These are phyloP conservation scores for Hirschfeldia incana DNA, from an alignment of 345 rosid species.

Conservation along the genomic window DNA sequence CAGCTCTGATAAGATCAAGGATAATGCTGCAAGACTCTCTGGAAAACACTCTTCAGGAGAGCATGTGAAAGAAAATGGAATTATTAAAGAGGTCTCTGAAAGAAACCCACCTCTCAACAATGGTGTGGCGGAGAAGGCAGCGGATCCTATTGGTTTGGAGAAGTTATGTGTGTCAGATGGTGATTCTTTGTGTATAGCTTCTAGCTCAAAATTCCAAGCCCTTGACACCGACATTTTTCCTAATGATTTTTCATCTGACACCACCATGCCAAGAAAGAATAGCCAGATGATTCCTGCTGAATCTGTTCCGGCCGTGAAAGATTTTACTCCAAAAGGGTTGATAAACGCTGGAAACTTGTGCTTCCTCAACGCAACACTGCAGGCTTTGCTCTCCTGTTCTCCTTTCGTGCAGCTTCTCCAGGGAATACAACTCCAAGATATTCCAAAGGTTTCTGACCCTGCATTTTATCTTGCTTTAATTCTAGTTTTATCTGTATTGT, in stretches of 20 bases:
- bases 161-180: conserved; percentile 38
- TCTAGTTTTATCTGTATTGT: background rate
- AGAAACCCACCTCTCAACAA: conserved; percentile 42
- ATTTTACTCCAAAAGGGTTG: conserved; percentile 74
- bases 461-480: background rate
- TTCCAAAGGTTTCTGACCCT: conserved; percentile 59
- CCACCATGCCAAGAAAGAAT: conserved; percentile 34
- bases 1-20: conserved; percentile 26
- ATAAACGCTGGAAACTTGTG: conserved; percentile 85
- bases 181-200: conserved; percentile 46
- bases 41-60: conserved; percentile 29
- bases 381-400: conserved; percentile 83
- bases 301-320: conserved; percentile 40
- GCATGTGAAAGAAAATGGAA: conserved; percentile 52
- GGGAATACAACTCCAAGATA: conserved; percentile 50
- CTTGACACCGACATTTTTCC: conserved; percentile 44
- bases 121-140: conserved; percentile 46
- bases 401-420: conserved; percentile 84
- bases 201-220: conserved; percentile 50
- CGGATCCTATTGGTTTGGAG: conserved; percentile 42
- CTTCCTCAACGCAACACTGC: conserved; percentile 89
- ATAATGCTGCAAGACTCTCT: conserved; percentile 25
- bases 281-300: conserved; percentile 39
- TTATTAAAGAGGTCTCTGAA: conserved; percentile 19
- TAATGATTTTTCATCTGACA: conserved; percentile 37